Conservation (phyloP, 2,329 filamentous ascomycete genomes). For the Colletotrichum sp. region DNA sequence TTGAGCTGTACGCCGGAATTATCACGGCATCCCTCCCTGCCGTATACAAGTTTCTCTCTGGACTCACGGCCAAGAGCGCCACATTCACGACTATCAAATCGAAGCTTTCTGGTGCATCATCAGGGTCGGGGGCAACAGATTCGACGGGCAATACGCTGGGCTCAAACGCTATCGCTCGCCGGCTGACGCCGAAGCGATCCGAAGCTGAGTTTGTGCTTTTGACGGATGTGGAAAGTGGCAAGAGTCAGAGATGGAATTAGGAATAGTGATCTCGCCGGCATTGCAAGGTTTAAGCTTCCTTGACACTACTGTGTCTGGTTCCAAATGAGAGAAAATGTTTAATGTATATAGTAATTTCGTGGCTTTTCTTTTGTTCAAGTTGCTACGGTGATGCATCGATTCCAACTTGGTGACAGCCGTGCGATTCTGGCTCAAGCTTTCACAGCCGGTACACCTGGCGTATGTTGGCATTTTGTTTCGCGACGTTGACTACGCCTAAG, state of each 20-base stretch:
- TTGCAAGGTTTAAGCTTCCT: too few species aligned
- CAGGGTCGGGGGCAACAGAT: neutral
- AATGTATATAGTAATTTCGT: too few species aligned
- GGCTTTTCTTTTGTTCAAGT: too few species aligned
- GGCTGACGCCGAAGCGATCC: neutral
- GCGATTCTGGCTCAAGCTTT: too few species aligned
- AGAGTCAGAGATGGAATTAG: neutral
- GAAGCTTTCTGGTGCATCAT: neutral
- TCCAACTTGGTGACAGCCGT: too few species aligned
- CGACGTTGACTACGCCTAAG: too few species aligned
- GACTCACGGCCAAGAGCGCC: neutral
- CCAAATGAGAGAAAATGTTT: too few species aligned
- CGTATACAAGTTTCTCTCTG: neutral
- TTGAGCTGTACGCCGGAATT: constrained; percentile 5
- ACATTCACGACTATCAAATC: neutral
- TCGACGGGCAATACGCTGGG: neutral
- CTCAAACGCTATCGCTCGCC: neutral
- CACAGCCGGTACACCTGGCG: too few species aligned
- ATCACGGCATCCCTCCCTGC: constrained; percentile 6
- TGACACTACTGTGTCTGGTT: too few species aligned
- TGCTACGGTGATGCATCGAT: too few species aligned
- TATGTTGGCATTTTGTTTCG: too few species aligned
- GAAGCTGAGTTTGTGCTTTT: neutral
- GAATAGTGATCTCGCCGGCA: too few species aligned
- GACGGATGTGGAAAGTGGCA: neutral